A percentile compares a stretch with the other conserved stretches of the same genome.
These are phyloP conservation scores for Ilyonectria mors-panacis DNA, from an alignment of 2,329 filamentous ascomycete species.

Conservation along the genomic window DNA sequence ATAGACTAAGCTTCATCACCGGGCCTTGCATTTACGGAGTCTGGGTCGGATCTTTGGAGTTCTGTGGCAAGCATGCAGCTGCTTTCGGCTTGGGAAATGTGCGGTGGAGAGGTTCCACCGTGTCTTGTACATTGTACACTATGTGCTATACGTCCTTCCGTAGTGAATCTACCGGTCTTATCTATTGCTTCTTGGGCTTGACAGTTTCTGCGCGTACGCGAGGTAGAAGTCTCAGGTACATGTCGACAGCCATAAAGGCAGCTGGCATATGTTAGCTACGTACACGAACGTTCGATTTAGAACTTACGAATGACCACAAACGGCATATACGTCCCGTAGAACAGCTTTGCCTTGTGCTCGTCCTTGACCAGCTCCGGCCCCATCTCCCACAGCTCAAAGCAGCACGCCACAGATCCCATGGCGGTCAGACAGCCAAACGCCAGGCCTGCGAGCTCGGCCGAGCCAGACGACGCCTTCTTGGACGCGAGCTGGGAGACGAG, in stretches of 20 bases:
- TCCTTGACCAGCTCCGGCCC: slow-evolving; percentile 60
- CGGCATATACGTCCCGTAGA: slow-evolving; percentile 66
- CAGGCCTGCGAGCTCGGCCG: slow-evolving; percentile 65
- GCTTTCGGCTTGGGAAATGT: slow-evolving; percentile 35
- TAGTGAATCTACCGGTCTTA: slow-evolving; percentile 9
- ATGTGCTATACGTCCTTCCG: slow-evolving; percentile 2
- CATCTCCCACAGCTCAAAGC: slow-evolving; percentile 66
- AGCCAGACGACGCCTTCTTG: slow-evolving; percentile 53
- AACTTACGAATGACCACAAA: slow-evolving; percentile 69
- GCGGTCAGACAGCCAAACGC: slow-evolving; percentile 67
- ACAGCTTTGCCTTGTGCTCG: slow-evolving; percentile 61
- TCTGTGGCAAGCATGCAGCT: slow-evolving; percentile 29
- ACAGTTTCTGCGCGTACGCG: slow-evolving; percentile 54
- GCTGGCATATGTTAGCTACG: slow-evolving; percentile 56
- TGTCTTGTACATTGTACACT: slow-evolving; percentile 31
- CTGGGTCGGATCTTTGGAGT: slow-evolving; percentile 34
- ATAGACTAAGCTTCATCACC: slow-evolving; percentile 56
- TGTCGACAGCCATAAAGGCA: slow-evolving; percentile 65
- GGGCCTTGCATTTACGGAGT: slow-evolving; percentile 44
- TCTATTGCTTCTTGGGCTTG: slow-evolving; percentile 57
- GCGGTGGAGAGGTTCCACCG: slow-evolving; percentile 18
- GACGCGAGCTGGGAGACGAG: slow-evolving; percentile 59
- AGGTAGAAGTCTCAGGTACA: slow-evolving; percentile 66
- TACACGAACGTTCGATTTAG: neutral
- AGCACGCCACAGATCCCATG: slow-evolving; percentile 66